Conservation (phyloP, 164 flowering plant genomes). For the Vitis cinerea region DNA sequence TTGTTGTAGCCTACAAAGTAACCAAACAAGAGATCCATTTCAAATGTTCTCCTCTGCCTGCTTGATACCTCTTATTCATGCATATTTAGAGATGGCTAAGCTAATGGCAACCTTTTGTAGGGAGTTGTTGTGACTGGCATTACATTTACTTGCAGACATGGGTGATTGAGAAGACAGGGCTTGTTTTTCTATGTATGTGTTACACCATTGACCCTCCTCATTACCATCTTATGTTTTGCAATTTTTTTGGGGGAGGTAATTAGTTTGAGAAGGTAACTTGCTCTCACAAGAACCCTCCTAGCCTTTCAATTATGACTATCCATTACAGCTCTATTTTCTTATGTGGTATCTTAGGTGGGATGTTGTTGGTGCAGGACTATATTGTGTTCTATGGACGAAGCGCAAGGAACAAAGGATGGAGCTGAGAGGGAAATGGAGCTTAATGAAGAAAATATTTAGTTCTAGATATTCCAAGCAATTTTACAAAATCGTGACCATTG, state of each 20-base stretch:
- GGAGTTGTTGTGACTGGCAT: conserved; percentile 32
- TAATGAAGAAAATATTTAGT: too few relatives aligned
- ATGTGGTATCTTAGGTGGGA: conserved; percentile 27
- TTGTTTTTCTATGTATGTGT: conserved; percentile 32
- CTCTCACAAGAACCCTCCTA: background rate
- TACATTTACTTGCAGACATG: conserved; percentile 30
- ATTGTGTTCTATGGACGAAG: conserved; percentile 33
- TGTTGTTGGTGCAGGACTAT: conserved; percentile 29
- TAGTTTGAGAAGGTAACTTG: conserved; percentile 28
- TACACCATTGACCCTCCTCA: conserved; percentile 24
- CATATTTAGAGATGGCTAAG: background rate
- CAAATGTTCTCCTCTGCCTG: too few relatives aligned
- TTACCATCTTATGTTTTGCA: conserved; percentile 28
- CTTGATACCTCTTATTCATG: too few relatives aligned
- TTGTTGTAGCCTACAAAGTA: conserved; percentile 28
- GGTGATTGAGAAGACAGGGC: conserved; percentile 39
- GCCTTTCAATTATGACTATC: background rate
- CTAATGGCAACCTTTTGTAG: conserved; percentile 12
- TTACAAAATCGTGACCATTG: too few relatives aligned
- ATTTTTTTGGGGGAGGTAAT: conserved; percentile 24
- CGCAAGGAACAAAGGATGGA: conserved; percentile 19
- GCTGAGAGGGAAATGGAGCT: background rate
- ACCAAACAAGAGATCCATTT: background rate
- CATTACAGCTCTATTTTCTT: background rate
- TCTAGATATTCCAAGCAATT: too few relatives aligned